A percentile compares a stretch with the other conserved stretches of the same genome.
Conservation (phyloP, 106 monocot species). For the Posidonia australis region DNA sequence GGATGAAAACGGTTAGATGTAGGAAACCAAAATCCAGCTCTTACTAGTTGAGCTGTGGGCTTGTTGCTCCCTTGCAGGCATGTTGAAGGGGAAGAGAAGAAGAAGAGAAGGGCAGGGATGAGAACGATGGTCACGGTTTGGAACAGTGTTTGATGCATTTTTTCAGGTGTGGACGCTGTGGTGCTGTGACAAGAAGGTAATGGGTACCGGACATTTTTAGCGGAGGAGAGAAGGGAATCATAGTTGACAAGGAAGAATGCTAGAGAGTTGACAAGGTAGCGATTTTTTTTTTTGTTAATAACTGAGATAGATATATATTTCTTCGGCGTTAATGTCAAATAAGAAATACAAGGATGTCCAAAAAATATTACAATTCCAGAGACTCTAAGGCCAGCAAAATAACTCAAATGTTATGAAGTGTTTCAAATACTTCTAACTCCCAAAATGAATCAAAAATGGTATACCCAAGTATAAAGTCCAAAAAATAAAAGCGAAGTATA, state of each 20-base stretch:
- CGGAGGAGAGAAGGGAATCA: not conserved
- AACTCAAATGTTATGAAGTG: no score
- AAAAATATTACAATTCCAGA: no score
- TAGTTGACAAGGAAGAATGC: not conserved
- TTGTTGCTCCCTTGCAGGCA: slow-evolving; percentile 1
- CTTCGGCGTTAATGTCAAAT: no score
- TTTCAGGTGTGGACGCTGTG: no score
- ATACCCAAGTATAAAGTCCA: no score
- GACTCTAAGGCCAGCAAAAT: no score
- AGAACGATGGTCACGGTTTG: not conserved
- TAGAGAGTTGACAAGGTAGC: not conserved
- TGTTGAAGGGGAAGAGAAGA: not conserved
- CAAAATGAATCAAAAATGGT: no score
- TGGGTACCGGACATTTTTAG: not conserved
- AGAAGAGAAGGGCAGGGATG: not conserved
- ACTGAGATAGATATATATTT: no score
- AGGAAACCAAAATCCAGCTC: slow-evolving; percentile 72
- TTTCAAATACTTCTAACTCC: no score
- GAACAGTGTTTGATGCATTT: not conserved
- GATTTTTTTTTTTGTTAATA: no score
- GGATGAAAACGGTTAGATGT: slow-evolving; percentile 41
- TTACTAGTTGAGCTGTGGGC: slow-evolving; percentile 22
- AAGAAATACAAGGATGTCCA: no score
- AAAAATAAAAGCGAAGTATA: no score
- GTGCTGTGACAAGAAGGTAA: not conserved